Percentiles rank a stretch among this genome's conserved stretches.
Evolutionary conservation across 345 rosid species (phyloP).

Genomic region (Citrus inodora): DNA sequence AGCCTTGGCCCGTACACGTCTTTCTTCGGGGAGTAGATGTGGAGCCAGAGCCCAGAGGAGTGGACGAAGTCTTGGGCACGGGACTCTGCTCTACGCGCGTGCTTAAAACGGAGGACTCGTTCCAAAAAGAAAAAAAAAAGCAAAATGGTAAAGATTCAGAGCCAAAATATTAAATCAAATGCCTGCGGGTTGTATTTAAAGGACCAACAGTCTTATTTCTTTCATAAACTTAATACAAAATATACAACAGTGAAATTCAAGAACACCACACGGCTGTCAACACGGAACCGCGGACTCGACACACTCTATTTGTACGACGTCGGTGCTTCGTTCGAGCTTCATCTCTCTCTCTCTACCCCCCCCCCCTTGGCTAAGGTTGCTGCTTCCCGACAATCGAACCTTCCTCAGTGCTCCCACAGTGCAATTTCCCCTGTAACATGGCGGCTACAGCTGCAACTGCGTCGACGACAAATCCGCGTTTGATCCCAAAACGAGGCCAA

Average conservation of each 20-base stretch:
- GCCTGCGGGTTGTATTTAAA: not conserved
- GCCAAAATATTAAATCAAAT: not conserved
- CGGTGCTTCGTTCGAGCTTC: not conserved
- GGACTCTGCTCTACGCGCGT: not conserved
- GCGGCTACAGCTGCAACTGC: not conserved
- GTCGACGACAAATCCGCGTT: constrained; percentile 11
- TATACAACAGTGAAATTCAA: not conserved
- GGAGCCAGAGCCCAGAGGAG: not conserved
- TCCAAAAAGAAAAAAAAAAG: not conserved
- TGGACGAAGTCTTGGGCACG: not conserved
- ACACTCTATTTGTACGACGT: not conserved
- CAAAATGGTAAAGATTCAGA: not conserved
- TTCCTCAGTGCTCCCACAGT: too few relatives aligned
- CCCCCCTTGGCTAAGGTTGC: not conserved
- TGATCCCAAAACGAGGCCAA: constrained; percentile 46
- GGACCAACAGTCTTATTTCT: not conserved
- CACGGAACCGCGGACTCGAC: not conserved
- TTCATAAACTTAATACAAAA: too few relatives aligned
- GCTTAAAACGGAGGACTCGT: not conserved
- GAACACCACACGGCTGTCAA: not conserved
- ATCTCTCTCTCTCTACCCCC: not conserved
- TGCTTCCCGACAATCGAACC: not conserved
- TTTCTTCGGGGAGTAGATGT: too few relatives aligned
- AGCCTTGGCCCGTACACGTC: too few relatives aligned
- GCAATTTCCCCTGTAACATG: not conserved